Conservation (phyloP, 2,329 filamentous ascomycete species). For the Zasmidium citrigriseum region DNA sequence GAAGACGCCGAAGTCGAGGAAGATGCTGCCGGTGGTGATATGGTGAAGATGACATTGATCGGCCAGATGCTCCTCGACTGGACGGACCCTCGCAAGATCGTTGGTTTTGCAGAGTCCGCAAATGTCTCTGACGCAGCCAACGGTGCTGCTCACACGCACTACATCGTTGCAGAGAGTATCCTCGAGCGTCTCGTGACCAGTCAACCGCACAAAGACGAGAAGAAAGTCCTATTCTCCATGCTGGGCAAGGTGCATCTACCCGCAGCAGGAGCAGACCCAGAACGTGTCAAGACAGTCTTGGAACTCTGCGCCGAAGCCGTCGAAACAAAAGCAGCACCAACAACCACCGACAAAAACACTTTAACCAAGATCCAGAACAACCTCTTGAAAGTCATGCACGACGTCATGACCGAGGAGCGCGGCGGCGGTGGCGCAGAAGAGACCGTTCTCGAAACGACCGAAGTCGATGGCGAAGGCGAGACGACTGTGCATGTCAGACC, state of each 20-base stretch:
- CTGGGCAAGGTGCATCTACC: conserved; percentile 81
- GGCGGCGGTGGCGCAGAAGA: conserved; percentile 35
- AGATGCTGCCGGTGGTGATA: conserved; percentile 66
- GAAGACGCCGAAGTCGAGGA: conserved; percentile 62
- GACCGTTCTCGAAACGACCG: conserved; percentile 30
- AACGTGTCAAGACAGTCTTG: conserved; percentile 41
- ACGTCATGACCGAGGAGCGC: conserved; percentile 34
- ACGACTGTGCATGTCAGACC: conserved; percentile 8
- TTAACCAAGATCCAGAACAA: conserved; percentile 55
- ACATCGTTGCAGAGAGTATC: conserved; percentile 75
- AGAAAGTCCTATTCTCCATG: conserved; percentile 75
- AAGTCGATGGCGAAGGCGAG: conserved; percentile 18
- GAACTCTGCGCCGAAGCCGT: conserved; percentile 50
- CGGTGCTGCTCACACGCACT: conserved; percentile 58
- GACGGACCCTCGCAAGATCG: conserved; percentile 84
- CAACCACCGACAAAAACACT: conserved; percentile 54
- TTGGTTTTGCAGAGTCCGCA: conserved; percentile 38
- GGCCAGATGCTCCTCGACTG: conserved; percentile 86
- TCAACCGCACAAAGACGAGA: conserved; percentile 72
- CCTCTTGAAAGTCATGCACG: conserved; percentile 57
- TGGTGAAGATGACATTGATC: conserved; percentile 73
- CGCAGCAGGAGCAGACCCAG: conserved; percentile 40
- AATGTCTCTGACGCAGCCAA: conserved; percentile 15
- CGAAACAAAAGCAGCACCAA: conserved; percentile 52
- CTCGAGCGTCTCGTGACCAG: conserved; percentile 71